Evolutionary conservation across 2,329 filamentous ascomycete genomes (phyloP), one percentile per base, ranked within the genome.

Genomic region (Aspergillus amoenus): DNA sequence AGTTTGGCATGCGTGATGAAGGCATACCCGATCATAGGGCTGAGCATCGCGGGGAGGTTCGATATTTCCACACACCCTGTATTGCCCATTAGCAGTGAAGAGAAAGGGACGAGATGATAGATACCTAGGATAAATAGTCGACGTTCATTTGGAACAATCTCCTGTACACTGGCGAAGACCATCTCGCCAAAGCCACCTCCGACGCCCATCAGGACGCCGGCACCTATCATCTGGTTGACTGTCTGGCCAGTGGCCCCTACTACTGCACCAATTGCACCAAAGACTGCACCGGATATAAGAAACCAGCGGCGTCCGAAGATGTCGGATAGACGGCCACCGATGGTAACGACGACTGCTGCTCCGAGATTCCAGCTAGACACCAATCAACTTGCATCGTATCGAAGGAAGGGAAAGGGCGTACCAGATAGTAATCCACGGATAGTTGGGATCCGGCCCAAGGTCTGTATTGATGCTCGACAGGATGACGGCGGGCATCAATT

Each of bases 351-450:
- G 8, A 51, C 42, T 18, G 53, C 53, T 12, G 46, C 46, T 18
- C 53, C 53, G 5, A 56, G 45, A 8, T 51, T 56, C 46, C 40
- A 46, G 39, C 45, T 48, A n/a, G 18, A 30, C 44, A 18, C 5
- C 11, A 5, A 8, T 46, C 22, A 11, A 17, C 24, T 24, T 24
- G 24, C 24, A 3, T 24, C 24, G 24, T 24, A 24, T 6, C 9
- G 15, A 6, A 48, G 5, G 9, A 9, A 30, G 15, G 18, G 22
- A n/a, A 6, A 15, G 12, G 30, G 32, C 30, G 8, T 48, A 48
- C 45, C 15, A 56, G 40, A 56, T 56, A 3, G 53, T 41, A 18
- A 56, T 56, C 46, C 53, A 51, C 1, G 53, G 47, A 21, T 56
- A 56, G 30, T 30, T 24, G 13, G 53, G 39, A 12, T 51, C 37